These are phyloP conservation scores for Pseudogymnoascus sp. DNA, from an alignment of 2,329 filamentous ascomycete genomes.

Conservation along the genomic window DNA sequence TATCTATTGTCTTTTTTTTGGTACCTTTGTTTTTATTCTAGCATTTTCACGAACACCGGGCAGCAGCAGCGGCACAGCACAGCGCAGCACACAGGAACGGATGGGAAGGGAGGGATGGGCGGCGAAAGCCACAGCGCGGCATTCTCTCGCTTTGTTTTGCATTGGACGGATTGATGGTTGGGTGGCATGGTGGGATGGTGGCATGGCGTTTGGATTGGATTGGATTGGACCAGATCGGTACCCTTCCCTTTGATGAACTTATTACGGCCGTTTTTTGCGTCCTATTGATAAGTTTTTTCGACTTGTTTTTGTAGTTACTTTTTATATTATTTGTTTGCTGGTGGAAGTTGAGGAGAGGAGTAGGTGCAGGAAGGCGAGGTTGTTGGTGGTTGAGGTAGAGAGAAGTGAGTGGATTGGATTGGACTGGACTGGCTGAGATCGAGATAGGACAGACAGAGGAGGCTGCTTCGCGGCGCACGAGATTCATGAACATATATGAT, in stretches of 20 bases:
- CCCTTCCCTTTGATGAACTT: conserved; percentile 3
- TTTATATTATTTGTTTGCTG: neutral
- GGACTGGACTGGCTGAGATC: neutral
- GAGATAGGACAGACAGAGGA: conserved; percentile 8
- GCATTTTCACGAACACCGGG: neutral
- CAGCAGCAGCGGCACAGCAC: neutral
- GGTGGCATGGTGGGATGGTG: neutral
- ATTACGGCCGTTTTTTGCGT: conserved; percentile 5
- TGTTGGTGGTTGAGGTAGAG: neutral
- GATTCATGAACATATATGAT: conserved; percentile 6
- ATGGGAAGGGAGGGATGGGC: neutral
- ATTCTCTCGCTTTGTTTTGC: conserved; percentile 7
- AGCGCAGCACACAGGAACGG: neutral
- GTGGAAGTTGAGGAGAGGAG: neutral
- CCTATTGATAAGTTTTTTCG: conserved; percentile 9
- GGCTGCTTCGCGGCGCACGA: conserved; percentile 5
- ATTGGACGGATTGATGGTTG: neutral
- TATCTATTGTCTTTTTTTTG: neutral
- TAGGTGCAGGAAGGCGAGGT: neutral
- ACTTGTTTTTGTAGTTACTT: conserved; percentile 7
- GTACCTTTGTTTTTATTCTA: neutral
- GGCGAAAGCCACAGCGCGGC: neutral
- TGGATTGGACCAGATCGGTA: conserved; percentile 7
- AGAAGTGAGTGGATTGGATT: neutral
- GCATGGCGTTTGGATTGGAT: neutral